Conservation (phyloP, 2,329 filamentous ascomycete genomes). For the Xylaria sp. region DNA sequence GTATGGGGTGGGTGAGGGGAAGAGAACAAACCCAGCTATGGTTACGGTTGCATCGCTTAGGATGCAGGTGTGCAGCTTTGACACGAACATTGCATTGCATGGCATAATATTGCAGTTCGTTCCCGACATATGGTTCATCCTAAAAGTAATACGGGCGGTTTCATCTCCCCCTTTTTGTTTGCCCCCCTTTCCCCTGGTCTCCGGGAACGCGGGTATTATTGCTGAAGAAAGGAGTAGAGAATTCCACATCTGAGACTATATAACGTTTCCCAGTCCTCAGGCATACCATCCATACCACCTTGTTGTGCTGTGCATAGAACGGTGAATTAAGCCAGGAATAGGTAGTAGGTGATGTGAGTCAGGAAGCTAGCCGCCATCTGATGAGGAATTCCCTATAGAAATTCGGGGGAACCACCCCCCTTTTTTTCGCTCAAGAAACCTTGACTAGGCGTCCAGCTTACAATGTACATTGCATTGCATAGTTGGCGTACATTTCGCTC, state of each 20-base stretch:
- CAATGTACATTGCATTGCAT: slow-evolving; percentile 17
- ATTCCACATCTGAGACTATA: neutral
- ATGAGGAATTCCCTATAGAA: neutral
- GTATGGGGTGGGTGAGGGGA: neutral
- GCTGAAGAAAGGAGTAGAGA: neutral
- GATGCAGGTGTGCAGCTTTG: slow-evolving; percentile 7
- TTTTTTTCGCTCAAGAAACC: neutral
- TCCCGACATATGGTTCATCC: slow-evolving; percentile 8
- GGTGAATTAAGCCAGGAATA: neutral
- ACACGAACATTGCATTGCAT: slow-evolving; percentile 3
- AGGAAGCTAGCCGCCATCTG: neutral
- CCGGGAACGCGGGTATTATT: neutral
- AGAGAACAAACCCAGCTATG: neutral
- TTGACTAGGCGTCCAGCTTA: neutral
- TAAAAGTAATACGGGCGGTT: neutral
- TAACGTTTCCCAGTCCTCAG: neutral
- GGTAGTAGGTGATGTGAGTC: neutral
- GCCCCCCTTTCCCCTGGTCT: neutral
- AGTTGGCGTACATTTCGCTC: neutral
- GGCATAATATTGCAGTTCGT: slow-evolving; percentile 10
- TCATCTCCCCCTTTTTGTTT: neutral
- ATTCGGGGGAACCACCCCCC: neutral
- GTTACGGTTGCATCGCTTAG: slow-evolving; percentile 1
- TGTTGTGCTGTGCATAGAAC: neutral
- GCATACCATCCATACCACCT: neutral